Evolutionary conservation across 768 basidiomycete genomes (phyloP), one percentile per base, ranked within the genome.

Genomic region (Panaeolus papilionaceus): DNA sequence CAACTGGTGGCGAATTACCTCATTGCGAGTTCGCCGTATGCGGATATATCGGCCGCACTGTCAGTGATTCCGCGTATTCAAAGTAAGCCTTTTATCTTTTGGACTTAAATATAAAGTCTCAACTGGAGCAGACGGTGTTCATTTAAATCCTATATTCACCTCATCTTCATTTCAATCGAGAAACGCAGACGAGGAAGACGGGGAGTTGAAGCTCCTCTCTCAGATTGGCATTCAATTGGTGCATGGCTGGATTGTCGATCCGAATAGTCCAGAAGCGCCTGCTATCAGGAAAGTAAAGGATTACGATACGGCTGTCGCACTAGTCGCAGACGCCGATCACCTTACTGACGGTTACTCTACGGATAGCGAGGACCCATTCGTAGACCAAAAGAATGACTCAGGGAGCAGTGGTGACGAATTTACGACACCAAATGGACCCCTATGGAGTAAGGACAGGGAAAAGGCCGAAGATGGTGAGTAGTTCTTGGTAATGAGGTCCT

Each of bases 161-260:
- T 85, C 85, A 0, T 74, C 85, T 2, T 84, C 88, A 0, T 96
- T 96, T 75, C 83, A 86, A 12, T 91, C 93, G 1, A 80, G 81
- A 8, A 86, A 85, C 6, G 23, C 67, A 28, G 45, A 49, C 0
- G 83, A 83, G 4, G 33, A 33, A 33, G 72, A 67, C 37, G 94
- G 93, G 1, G 96, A 94, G 74, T 85, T 98, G 54, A 88, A 91
- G 67, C 86, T 97, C 7, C 97, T 98, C 72, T 81, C 89, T n/a
- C 89, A 93, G 54, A 92, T 89, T 0, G 89, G 89, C 9, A 93
- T 97, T 51, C 79, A 86, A 4, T 87, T 98, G 45, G 89, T 95
- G 1, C 95, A 97, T 67, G 96, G 96, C 0, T 97, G 96, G 96
- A 84, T 92, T 16, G 88, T 88, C n/a, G 91, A 92, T 68, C 89